A percentile compares a stretch with the other conserved stretches of the same genome.
Evolutionary conservation across 768 basidiomycete species (phyloP).

Genomic region (Lepiota venenata): DNA sequence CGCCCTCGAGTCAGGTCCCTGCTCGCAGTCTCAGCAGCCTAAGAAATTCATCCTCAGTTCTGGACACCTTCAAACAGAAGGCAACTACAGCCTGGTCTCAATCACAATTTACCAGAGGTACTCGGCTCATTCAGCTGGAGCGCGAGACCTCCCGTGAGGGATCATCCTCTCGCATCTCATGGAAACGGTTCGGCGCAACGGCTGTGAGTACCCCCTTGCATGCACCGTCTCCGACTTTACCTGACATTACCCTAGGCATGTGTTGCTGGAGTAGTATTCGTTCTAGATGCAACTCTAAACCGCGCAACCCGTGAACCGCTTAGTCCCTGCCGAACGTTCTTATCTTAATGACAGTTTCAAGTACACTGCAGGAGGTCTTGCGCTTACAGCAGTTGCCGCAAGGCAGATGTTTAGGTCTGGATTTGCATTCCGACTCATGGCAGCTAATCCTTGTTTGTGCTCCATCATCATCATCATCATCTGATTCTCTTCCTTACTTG

Average conservation of each 20-base stretch:
- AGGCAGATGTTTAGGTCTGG: slow-evolving; percentile 73
- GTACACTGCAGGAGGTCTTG: slow-evolving; percentile 80
- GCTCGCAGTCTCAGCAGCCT: slow-evolving; percentile 1
- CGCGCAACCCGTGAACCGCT: slow-evolving; percentile 74
- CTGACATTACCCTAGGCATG: slow-evolving; percentile 45
- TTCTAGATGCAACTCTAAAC: slow-evolving; percentile 65
- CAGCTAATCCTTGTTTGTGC: slow-evolving; percentile 73
- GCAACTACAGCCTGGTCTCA: not conserved
- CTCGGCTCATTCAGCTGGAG: not conserved
- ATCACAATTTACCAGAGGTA: not conserved
- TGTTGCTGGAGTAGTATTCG: slow-evolving; percentile 67
- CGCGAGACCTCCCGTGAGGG: not conserved
- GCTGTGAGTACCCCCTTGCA: not conserved
- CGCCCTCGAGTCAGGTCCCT: not conserved
- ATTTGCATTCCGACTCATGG: slow-evolving; percentile 69
- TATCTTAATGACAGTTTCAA: slow-evolving; percentile 77
- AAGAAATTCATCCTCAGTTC: not conserved
- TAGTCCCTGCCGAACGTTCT: slow-evolving; percentile 55
- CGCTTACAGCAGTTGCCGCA: slow-evolving; percentile 74
- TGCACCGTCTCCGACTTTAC: not conserved
- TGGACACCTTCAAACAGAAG: not conserved
- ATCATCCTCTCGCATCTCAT: not conserved
- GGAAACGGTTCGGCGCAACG: slow-evolving; percentile 5
- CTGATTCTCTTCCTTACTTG: not conserved
- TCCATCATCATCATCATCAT: not conserved